Evolutionary conservation across 345 rosid species (phyloP).

Genomic region (Durio zibethinus): DNA sequence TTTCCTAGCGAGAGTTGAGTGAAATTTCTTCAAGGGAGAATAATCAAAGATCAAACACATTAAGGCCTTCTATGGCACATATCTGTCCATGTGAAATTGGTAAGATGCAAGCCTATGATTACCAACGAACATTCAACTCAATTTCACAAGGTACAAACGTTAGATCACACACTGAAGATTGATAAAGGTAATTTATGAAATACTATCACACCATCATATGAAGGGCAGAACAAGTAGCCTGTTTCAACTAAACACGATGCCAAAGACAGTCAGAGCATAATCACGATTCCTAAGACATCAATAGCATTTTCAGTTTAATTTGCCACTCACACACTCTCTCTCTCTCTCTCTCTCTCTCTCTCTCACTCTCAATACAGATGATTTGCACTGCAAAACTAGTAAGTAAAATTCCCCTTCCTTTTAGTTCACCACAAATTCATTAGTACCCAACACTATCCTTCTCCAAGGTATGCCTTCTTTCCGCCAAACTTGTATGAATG

Average conservation of each 20-base stretch:
- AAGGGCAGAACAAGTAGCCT: background rate
- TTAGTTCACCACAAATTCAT: background rate
- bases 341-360: no score
- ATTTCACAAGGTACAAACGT: background rate
- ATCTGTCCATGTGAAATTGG: background rate
- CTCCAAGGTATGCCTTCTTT: background rate
- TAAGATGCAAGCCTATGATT: background rate
- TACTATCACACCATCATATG: background rate
- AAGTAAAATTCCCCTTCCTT: background rate
- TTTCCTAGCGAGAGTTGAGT: background rate
- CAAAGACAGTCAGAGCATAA: background rate
- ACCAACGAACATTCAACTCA: background rate
- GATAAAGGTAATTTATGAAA: background rate
- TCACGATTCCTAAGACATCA: background rate
- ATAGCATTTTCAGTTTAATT: background rate
- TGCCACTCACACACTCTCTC: background rate
- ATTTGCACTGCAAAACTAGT: background rate
- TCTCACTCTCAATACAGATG: background rate
- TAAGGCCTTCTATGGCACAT: background rate
- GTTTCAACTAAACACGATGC: constrained; percentile 3
- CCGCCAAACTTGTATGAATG: background rate
- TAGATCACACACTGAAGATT: background rate
- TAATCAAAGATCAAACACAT: background rate
- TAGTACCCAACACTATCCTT: background rate
- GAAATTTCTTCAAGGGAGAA: background rate